Evolutionary conservation across 495 filamentous ascomycete genomes (phyloP).

Genomic region (Talaromyces nanjingensis): DNA sequence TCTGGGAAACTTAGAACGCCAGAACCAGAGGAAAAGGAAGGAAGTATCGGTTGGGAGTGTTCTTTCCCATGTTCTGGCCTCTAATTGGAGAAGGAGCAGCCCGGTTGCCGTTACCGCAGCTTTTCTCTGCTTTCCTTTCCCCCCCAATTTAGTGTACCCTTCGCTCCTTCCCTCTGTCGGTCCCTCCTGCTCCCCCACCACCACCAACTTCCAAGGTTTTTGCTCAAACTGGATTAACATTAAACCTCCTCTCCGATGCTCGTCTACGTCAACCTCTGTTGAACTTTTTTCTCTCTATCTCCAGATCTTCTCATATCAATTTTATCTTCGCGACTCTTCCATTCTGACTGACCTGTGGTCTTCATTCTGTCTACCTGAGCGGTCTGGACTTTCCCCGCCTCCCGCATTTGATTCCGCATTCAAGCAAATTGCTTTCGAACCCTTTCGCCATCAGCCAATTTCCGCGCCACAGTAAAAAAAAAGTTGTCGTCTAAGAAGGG

Average conservation of each 20-base stretch:
- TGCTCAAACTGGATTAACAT: slow-evolving; percentile 1
- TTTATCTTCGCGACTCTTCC: background rate
- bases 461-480: background rate
- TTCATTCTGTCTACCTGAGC: background rate
- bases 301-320: background rate
- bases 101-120: background rate
- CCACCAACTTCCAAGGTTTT: slow-evolving; percentile 4
- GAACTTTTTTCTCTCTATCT: background rate
- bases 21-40: background rate
- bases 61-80: background rate
- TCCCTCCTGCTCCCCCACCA: background rate
- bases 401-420: background rate
- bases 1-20: slow-evolving; percentile 2
- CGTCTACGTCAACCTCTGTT: background rate
- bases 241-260: background rate
- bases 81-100: background rate
- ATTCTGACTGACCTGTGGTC: background rate
- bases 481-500: background rate
- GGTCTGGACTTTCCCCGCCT: background rate
- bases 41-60: background rate
- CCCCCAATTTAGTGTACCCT: background rate
- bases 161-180: background rate
- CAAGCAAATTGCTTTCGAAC: background rate
- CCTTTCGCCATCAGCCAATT: background rate
- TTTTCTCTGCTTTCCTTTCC: background rate